Evolutionary conservation across 371 early-diverging fungal genomes (phyloP), one percentile per base, ranked within the genome.

Genomic region (Mortierella sp.): DNA sequence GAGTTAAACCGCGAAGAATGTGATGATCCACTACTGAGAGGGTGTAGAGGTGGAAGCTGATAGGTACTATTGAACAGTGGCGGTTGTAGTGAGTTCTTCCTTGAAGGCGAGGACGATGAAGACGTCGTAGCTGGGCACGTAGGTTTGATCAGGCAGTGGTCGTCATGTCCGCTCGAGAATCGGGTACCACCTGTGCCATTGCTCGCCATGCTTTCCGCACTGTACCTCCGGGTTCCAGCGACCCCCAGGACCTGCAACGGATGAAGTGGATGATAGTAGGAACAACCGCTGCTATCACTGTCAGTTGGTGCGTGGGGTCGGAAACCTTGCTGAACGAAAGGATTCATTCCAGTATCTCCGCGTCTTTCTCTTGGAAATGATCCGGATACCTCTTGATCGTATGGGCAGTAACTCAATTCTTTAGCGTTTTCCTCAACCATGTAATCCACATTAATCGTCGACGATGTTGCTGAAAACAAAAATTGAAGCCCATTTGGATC

Each of bases 401-500:
- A 13, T 10, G 64, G 64, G 8, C 64, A 52, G 19, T 73, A 73
- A n/a, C 64, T 42, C 49, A 73, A 16, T 55, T 73, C 74, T 18
- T 62, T 72, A 16, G 52, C 46, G 28, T 52, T 53, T 26, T 68
- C 67, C 14, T 73, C 74, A 48, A 47, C 30, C 9, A 26, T 55
- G 19, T 57, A 56, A 30, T 66, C 76, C 58, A 70, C 42, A 26
- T 66, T 70, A 23, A 76, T 65, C 66, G 70, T 70, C 21, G 76
- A 70, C 21, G 76, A 76, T 9, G 76, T 70, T 0, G 76, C 69
- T 2, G 76, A 76, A 41, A 76, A 76, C 12, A 64, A 54, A 5
- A 61, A 57, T 23, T 58, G 64, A 23, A 58, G 18, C 8, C 59
- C 59, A 4, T 45, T 53, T 18, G 52, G 58, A 5, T 58, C 64